Conservation (phyloP, 345 rosid species). For the Linum lewisii region DNA sequence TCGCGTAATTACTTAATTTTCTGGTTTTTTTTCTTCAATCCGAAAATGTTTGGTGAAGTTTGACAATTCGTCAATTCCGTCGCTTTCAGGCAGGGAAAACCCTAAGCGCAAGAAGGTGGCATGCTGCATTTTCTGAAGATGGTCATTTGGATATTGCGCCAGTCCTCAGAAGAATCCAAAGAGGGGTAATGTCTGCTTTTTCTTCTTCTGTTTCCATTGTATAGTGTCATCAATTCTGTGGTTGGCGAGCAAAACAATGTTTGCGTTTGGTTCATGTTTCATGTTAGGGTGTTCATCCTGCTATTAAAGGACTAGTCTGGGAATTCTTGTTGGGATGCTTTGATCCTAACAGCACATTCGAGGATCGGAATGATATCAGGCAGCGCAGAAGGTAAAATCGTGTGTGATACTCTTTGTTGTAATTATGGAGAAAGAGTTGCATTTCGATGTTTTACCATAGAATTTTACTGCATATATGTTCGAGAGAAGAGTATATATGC, state of each 20-base stretch:
- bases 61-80: neutral
- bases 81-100: conserved; percentile 70
- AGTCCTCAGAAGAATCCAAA: conserved; percentile 81
- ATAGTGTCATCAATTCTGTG: neutral
- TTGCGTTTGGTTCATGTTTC: conserved; percentile 20
- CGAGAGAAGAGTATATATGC: too few species aligned
- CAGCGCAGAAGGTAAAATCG: conserved; percentile 48
- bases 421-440: too few species aligned
- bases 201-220: neutral
- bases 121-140: conserved; percentile 70
- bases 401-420: neutral
- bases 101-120: conserved; percentile 86
- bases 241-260: neutral
- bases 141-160: conserved; percentile 80
- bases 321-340: conserved; percentile 91
- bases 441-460: too few species aligned
- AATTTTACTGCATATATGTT: too few species aligned
- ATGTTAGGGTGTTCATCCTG: conserved; percentile 83
- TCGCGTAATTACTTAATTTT: conserved; percentile 30
- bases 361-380: conserved; percentile 59
- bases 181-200: conserved; percentile 47
- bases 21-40: neutral
- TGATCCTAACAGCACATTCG: conserved; percentile 82
- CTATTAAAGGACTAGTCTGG: conserved; percentile 86
- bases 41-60: neutral